A percentile compares a stretch with the other conserved stretches of the same genome.
phyloP scores from a whole-genome alignment of 345 rosid genomes.

The Rhizophora apiculata region DNA sequence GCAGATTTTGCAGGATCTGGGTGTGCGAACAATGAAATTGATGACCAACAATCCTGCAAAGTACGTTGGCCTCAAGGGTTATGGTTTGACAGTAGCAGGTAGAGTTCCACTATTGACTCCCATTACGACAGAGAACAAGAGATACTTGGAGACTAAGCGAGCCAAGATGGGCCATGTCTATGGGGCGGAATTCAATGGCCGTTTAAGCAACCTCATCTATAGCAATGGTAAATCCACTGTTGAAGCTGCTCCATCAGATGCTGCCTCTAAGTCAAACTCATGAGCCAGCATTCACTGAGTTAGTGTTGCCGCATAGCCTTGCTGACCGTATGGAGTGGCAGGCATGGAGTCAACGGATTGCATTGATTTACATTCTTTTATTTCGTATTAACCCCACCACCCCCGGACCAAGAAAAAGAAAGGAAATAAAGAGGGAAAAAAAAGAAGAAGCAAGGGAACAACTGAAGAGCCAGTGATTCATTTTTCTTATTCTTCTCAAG shows the following conservation, averaged over 20 bases:
- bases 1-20: constrained; percentile 73
- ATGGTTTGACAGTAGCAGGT: constrained; percentile 61
- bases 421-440: neutral
- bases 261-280: constrained; percentile 11
- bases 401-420: neutral
- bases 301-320: too few relatives aligned
- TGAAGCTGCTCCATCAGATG: constrained; percentile 11
- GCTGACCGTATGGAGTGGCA: too few relatives aligned
- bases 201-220: constrained; percentile 18
- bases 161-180: constrained; percentile 77
- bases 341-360: neutral
- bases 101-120: constrained; percentile 70
- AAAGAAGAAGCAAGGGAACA: too few relatives aligned
- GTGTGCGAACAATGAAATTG: constrained; percentile 79
- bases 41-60: constrained; percentile 93
- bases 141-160: constrained; percentile 69
- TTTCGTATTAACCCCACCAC: neutral
- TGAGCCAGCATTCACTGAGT: neutral
- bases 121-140: constrained; percentile 65
- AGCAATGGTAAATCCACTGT: constrained; percentile 19
- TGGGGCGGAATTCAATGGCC: constrained; percentile 41
- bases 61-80: constrained; percentile 74
- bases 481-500: neutral
- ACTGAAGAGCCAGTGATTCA: neutral
- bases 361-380: constrained; percentile 10